phyloP scores from a whole-genome alignment of 768 basidiomycete species.

The Xerocomus brunneocitrinus region DNA sequence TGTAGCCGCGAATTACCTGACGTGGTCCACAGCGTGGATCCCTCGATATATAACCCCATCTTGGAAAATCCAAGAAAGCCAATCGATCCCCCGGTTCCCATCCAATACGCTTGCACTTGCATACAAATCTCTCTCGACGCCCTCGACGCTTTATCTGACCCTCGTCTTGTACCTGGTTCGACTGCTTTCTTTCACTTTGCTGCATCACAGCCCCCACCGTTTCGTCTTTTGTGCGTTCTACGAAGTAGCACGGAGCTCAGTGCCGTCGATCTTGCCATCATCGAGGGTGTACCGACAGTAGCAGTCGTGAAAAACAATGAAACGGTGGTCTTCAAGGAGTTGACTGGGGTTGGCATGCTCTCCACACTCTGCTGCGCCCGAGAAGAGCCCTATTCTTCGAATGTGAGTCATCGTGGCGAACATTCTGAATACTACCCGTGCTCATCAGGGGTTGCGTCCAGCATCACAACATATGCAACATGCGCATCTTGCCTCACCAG shows the following conservation, averaged over 20 bases:
- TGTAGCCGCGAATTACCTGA: background rate
- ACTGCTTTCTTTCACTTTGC: slow-evolving; percentile 35
- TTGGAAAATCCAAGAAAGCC: slow-evolving; percentile 31
- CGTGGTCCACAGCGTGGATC: slow-evolving; percentile 22
- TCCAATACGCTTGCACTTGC: slow-evolving; percentile 44
- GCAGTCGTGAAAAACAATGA: slow-evolving; percentile 40
- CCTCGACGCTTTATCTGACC: slow-evolving; percentile 44
- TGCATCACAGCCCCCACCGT: slow-evolving; percentile 35
- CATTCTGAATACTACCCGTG: background rate
- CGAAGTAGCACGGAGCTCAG: slow-evolving; percentile 37
- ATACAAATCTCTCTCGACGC: slow-evolving; percentile 38
- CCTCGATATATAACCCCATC: slow-evolving; percentile 30
- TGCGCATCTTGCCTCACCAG: slow-evolving; percentile 50
- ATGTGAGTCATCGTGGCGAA: slow-evolving; percentile 14
- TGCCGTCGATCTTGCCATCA: slow-evolving; percentile 38
- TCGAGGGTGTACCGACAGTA: slow-evolving; percentile 39
- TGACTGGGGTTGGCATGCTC: slow-evolving; percentile 31
- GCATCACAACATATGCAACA: slow-evolving; percentile 48
- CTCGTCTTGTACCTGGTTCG: slow-evolving; percentile 36
- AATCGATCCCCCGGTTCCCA: slow-evolving; percentile 40
- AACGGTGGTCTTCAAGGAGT: slow-evolving; percentile 40
- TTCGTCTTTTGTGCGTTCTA: slow-evolving; percentile 37
- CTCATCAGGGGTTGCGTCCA: slow-evolving; percentile 19
- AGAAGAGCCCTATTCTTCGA: slow-evolving; percentile 24
- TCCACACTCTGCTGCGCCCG: slow-evolving; percentile 40